A percentile compares a stretch with the other conserved stretches of the same genome.
phyloP scores from a whole-genome alignment of 495 filamentous ascomycete species.

The Penicillium soppii region DNA sequence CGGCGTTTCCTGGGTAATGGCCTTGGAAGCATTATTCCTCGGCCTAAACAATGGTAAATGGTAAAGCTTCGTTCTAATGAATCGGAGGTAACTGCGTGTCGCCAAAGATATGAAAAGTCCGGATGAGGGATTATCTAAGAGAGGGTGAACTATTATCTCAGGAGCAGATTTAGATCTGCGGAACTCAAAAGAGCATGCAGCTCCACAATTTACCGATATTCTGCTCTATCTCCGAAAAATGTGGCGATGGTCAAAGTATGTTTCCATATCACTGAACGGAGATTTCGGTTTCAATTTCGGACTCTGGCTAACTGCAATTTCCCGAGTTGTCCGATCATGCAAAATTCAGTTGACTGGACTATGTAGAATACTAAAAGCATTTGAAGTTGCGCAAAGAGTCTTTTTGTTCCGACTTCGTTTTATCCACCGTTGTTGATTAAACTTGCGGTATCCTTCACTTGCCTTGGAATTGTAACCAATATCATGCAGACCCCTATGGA shows the following conservation, averaged over 20 bases:
- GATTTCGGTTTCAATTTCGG: neutral
- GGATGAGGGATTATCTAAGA: neutral
- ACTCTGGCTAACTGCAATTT: neutral
- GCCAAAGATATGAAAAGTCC: neutral
- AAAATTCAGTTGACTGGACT: neutral
- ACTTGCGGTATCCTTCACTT: neutral
- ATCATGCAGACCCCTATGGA: neutral
- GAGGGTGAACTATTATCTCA: neutral
- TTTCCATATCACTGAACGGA: neutral
- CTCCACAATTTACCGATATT: neutral
- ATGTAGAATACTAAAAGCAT: neutral
- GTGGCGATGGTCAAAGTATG: neutral
- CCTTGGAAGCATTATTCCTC: neutral
- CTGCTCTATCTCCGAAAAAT: neutral
- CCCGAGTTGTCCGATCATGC: neutral
- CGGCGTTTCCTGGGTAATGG: constrained; percentile 24
- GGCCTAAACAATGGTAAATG: neutral
- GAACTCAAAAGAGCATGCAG: neutral
- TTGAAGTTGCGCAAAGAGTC: neutral
- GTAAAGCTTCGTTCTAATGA: neutral
- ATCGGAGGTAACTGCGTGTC: neutral
- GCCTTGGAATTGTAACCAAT: neutral
- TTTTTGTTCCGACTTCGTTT: neutral
- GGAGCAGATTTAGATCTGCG: neutral
- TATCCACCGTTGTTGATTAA: neutral